phyloP scores from a whole-genome alignment of 805 yeast genomes.

The Candida sanyiensis region DNA sequence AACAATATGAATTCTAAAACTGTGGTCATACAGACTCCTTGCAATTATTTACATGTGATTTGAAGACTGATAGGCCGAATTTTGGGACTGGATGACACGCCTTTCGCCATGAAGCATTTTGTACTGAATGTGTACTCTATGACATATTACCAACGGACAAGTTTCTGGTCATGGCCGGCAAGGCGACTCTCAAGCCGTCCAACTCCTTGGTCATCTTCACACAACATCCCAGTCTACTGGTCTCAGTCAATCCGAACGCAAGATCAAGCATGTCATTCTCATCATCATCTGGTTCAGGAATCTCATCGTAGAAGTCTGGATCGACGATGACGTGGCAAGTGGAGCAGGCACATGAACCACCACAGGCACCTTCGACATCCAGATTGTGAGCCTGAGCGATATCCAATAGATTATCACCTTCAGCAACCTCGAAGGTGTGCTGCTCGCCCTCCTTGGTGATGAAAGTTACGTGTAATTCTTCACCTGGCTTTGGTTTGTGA shows the following conservation, averaged over 20 bases:
- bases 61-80: no score
- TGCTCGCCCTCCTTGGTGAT: slow-evolving; percentile 90
- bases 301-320: slow-evolving; percentile 84
- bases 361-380: slow-evolving; percentile 98
- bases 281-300: slow-evolving; percentile 95
- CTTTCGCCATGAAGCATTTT: no score
- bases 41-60: no score
- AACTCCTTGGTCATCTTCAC: slow-evolving; percentile 81
- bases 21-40: no score
- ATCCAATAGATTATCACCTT: slow-evolving; percentile 87
- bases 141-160: slow-evolving; percentile 77
- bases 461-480: slow-evolving; percentile 81
- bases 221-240: slow-evolving; percentile 94
- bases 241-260: slow-evolving; percentile 95
- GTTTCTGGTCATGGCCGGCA: slow-evolving; percentile 97
- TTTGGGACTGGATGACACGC: no score
- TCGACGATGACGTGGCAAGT: slow-evolving; percentile 96
- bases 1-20: no score
- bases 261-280: slow-evolving; percentile 98
- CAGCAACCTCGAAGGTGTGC: slow-evolving; percentile 76
- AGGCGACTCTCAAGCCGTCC: slow-evolving; percentile 90
- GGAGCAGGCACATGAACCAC: slow-evolving; percentile 98
- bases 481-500: slow-evolving; percentile 88
- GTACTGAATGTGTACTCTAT: slow-evolving; percentile 14
- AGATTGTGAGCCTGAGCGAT: slow-evolving; percentile 90